phyloP scores from a whole-genome alignment of 2,329 filamentous ascomycete genomes.

The Hymenoscyphus infarciens region DNA sequence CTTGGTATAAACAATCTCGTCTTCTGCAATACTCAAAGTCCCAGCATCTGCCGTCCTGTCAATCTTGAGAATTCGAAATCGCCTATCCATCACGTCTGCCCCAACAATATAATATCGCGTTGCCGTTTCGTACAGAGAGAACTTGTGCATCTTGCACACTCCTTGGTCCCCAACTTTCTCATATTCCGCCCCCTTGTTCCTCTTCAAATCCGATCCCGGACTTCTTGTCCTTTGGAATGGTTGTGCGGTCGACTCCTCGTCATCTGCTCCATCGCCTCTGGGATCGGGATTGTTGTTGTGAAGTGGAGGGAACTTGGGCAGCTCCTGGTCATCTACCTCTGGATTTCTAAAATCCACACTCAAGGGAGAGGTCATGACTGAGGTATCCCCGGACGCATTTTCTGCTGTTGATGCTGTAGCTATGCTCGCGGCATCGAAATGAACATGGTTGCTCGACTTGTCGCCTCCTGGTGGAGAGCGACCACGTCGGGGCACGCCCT shows the following conservation, averaged over 20 bases:
- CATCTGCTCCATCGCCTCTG: constrained; percentile 45
- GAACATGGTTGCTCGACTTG: constrained; percentile 23
- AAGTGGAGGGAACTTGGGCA: constrained; percentile 32
- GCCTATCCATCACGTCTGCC: constrained; percentile 81
- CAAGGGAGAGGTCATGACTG: constrained; percentile 35
- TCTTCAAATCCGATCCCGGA: constrained; percentile 35
- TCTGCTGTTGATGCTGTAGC: constrained; percentile 27
- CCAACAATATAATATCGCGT: constrained; percentile 93
- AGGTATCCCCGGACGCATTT: constrained; percentile 30
- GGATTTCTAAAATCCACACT: constrained; percentile 27
- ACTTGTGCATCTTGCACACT: constrained; percentile 78
- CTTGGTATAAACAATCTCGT: constrained; percentile 91
- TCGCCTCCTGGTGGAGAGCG: constrained; percentile 28
- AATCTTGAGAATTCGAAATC: constrained; percentile 90
- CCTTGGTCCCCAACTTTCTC: constrained; percentile 41
- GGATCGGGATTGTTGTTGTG: constrained; percentile 27
- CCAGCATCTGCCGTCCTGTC: constrained; percentile 79
- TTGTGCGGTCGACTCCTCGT: constrained; percentile 54
- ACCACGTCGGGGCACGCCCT: constrained; percentile 22
- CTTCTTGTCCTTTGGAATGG: constrained; percentile 56
- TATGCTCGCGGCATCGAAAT: constrained; percentile 28
- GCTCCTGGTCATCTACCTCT: constrained; percentile 22
- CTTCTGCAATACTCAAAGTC: constrained; percentile 82
- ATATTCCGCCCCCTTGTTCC: constrained; percentile 32
- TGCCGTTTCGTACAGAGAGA: constrained; percentile 94